Evolutionary conservation across 139 green algal species (phyloP).

Genomic region (Eudorina sp.): DNA sequence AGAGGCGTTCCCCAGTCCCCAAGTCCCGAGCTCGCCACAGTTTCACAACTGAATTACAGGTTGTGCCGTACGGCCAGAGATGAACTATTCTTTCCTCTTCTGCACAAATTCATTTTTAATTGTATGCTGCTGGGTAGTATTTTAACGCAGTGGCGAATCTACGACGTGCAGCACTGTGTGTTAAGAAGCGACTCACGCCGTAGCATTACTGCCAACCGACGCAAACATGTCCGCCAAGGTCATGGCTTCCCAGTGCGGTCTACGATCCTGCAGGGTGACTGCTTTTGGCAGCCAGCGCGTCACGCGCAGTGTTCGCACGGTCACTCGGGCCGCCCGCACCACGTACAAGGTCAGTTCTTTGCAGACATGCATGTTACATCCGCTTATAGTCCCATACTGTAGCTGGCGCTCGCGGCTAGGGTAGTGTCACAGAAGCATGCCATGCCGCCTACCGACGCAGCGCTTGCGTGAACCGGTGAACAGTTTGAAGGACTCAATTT

Average conservation of each 20-base stretch:
- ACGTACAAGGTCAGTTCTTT: slow-evolving; percentile 29
- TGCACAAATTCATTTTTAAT: neutral
- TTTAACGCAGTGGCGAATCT: neutral
- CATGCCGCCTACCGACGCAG: neutral
- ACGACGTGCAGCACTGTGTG: neutral
- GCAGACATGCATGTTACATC: neutral
- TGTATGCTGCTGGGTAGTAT: neutral
- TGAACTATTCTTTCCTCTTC: neutral
- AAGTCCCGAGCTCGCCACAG: too few relatives aligned
- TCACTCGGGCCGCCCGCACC: neutral
- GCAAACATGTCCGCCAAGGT: neutral
- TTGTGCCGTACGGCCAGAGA: neutral
- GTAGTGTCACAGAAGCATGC: too few relatives aligned
- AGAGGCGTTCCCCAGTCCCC: too few relatives aligned
- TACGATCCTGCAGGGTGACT: neutral
- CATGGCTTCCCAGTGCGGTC: neutral
- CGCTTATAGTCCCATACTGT: too few relatives aligned
- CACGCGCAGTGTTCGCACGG: neutral
- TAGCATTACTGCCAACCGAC: neutral
- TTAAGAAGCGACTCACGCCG: neutral
- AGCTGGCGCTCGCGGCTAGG: too few relatives aligned
- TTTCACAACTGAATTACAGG: neutral
- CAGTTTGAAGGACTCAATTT: neutral
- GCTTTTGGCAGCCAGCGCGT: neutral
- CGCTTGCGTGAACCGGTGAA: neutral